These are phyloP conservation scores for Candida ovalis DNA, from an alignment of 805 yeast species.

Conservation along the genomic window DNA sequence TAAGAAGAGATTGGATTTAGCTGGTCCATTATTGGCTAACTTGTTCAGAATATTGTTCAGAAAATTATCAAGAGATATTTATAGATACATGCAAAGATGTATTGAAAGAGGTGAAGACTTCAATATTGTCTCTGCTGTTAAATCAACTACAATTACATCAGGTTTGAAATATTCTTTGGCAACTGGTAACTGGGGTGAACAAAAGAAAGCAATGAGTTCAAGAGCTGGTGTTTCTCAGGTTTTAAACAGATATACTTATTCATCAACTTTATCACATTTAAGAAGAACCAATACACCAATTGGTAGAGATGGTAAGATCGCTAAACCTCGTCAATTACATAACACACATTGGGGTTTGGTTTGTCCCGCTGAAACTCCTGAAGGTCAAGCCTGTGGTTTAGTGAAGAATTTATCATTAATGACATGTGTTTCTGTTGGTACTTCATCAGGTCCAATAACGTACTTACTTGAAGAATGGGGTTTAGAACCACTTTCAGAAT, in stretches of 20 bases:
- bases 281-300: constrained; percentile 99
- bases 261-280: constrained; percentile 97
- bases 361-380: constrained; percentile 99
- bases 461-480: constrained; percentile 98
- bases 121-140: constrained; percentile 93
- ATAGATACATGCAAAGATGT: constrained; percentile 97
- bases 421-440: constrained; percentile 98
- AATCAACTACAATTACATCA: constrained; percentile 94
- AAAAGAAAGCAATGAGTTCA: constrained; percentile 97
- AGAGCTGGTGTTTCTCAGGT: constrained; percentile 99
- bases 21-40: constrained; percentile 95
- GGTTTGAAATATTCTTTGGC: constrained; percentile 97
- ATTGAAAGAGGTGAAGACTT: constrained; percentile 97
- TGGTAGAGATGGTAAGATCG: constrained; percentile 98
- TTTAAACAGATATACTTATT: constrained; percentile 93
- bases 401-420: constrained; percentile 93
- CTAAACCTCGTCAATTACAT: constrained; percentile 98
- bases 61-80: constrained; percentile 93
- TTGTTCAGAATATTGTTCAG: constrained; percentile 91
- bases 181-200: constrained; percentile 99
- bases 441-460: constrained; percentile 92
- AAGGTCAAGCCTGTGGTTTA: constrained; percentile 99
- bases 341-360: constrained; percentile 99
- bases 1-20: constrained; percentile 95
- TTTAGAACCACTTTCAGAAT: constrained; percentile 95